Conservation (phyloP, 345 rosid genomes). For the Conringia planisiliqua region DNA sequence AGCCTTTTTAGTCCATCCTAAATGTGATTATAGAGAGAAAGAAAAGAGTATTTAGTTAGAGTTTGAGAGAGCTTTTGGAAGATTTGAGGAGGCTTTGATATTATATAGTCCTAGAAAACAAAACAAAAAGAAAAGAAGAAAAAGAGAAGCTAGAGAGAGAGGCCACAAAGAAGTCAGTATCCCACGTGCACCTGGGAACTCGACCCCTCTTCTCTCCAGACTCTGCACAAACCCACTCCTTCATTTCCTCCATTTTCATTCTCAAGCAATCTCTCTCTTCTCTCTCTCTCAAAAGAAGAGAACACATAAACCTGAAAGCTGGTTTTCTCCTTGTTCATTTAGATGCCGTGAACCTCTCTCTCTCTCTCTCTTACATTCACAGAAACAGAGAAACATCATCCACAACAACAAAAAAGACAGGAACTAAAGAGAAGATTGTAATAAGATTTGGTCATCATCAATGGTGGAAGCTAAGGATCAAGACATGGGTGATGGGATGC, state of each 20-base stretch:
- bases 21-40: not conserved
- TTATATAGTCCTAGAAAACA: not conserved
- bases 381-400: not conserved
- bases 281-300: constrained; percentile 28
- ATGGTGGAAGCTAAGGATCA: constrained; percentile 48
- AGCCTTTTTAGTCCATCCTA: not conserved
- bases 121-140: no score
- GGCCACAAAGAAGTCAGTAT: constrained; percentile 42
- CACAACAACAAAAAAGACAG: not conserved
- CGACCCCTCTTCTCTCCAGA: constrained; percentile 33
- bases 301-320: constrained; percentile 8
- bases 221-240: constrained; percentile 21
- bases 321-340: not conserved
- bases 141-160: not conserved
- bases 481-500: constrained; percentile 83
- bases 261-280: constrained; percentile 36
- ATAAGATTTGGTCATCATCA: not conserved
- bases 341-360: not conserved
- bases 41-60: not conserved
- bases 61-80: constrained; percentile 3
- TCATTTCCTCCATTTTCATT: constrained; percentile 6
- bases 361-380: not conserved
- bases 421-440: not conserved
- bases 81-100: not conserved
- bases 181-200: constrained; percentile 66